Base-by-base conservation (phyloP, 2,329 filamentous ascomycete genomes). In the Dactylonectria estremocensis region DNA sequence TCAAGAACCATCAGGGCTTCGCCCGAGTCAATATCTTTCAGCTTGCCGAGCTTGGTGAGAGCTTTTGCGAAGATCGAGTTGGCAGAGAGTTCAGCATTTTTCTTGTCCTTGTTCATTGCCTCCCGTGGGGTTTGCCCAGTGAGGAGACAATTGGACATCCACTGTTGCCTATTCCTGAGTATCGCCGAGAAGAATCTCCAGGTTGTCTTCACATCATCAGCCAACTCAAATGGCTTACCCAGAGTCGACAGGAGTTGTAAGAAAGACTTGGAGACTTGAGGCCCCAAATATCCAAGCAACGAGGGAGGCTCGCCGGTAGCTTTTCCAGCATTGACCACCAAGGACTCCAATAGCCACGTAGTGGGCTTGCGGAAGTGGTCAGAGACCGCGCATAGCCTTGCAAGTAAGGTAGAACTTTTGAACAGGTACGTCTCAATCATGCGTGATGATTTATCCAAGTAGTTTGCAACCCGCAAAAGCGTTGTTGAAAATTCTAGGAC, bases 111-210 rank as follows among this genome's bases (percentile, higher is more conserved):
- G 70, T 90, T 90, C 76, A 94, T 83, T 5, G 92, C 89, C 73
- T 96, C 91, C 69, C 93, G 90, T 4, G 95, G 95, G 0, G 94
- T 94, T 76, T 91, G 92, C 22, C 95, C 96, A 7, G 95, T 98
- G 45, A 98, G 89, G 9, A 99, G 86, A 77, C 95, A 97, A 69
- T 97, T 94, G 0, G 95, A 94, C 84, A 99, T 93, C 93, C 95
- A 98, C 77, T 97, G 95, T 78, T 99, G 96, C 69, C 94, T 91
- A 78, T 94, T 95, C 72, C 93, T 92, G 67, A 99, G 89, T 53
- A 98, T 92, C 3, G 92, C 91, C 2, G 95, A 93, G 60, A 98
- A 90, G 76, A 99, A 91, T 64, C 89, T 90, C 96, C 95, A 99
- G 20, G 94, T 92, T 8, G 87, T 85, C 48, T 89, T 88, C 46